These are phyloP conservation scores for Biscutella laevigata DNA, from an alignment of 441 rosid genomes.

Conservation along the genomic window DNA sequence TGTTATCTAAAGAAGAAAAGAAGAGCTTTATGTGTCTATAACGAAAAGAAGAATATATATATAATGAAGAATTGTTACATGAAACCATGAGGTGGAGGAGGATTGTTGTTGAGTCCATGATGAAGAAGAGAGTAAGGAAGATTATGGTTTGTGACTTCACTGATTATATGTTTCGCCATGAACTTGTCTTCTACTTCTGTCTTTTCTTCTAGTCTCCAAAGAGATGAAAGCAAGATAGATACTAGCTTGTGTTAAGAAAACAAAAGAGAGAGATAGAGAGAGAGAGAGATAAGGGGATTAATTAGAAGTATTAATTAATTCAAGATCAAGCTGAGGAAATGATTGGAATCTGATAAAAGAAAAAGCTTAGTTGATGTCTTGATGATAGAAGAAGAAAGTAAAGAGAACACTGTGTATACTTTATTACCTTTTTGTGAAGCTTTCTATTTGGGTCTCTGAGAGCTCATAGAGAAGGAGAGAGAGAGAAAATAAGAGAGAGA, in stretches of 20 bases:
- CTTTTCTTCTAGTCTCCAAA: neutral
- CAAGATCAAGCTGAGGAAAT: too few relatives aligned
- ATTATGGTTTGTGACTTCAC: slow-evolving; percentile 59
- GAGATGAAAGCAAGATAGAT: neutral
- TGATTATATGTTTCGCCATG: slow-evolving; percentile 77
- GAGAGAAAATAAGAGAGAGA: slow-evolving; percentile 31
- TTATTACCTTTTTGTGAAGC: slow-evolving; percentile 20
- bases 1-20: neutral
- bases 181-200: too few relatives aligned
- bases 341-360: too few relatives aligned
- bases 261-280: too few relatives aligned
- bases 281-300: slow-evolving; percentile 4
- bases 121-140: slow-evolving; percentile 55
- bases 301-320: slow-evolving; percentile 4
- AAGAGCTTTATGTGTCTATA: neutral
- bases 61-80: slow-evolving; percentile 30
- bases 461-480: too few relatives aligned
- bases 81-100: slow-evolving; percentile 27
- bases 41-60: too few relatives aligned
- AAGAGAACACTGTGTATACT: neutral
- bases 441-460: slow-evolving; percentile 12
- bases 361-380: too few relatives aligned
- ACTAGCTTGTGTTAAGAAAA: slow-evolving; percentile 1
- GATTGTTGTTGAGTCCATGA: slow-evolving; percentile 68
- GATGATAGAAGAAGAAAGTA: slow-evolving; percentile 31